Conservation (phyloP, 1,139 yeast species). For the Sugiyamaella japonica region DNA sequence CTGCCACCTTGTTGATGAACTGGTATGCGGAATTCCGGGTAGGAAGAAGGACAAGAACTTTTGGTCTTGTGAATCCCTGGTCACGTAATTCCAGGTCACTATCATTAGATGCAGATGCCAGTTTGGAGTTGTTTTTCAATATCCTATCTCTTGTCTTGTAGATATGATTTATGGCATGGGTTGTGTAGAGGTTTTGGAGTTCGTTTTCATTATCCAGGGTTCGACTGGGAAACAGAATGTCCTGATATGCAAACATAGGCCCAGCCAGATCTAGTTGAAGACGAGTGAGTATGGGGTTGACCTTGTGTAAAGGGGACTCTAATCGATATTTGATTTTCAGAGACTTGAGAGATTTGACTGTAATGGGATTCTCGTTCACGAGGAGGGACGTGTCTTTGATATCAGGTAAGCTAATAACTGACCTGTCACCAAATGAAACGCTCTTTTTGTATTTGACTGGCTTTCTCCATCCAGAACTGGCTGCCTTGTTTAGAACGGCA, state of each 20-base stretch:
- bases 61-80: slow-evolving; percentile 95
- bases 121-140: slow-evolving; percentile 67
- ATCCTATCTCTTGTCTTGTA: slow-evolving; percentile 82
- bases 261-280: slow-evolving; percentile 50
- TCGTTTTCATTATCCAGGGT: slow-evolving; percentile 45
- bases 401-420: slow-evolving; percentile 14
- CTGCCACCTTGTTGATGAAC: slow-evolving; percentile 62
- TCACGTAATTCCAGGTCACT: slow-evolving; percentile 65
- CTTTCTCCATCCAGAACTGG: slow-evolving; percentile 10
- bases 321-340: slow-evolving; percentile 36
- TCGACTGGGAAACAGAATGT: slow-evolving; percentile 64
- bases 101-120: slow-evolving; percentile 43
- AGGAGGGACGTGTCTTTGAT: slow-evolving; percentile 9
- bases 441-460: slow-evolving; percentile 12
- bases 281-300: slow-evolving; percentile 37
- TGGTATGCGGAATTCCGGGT: slow-evolving; percentile 78
- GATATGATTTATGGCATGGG: slow-evolving; percentile 81
- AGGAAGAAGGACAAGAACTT: slow-evolving; percentile 78
- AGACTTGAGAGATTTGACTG: slow-evolving; percentile 12
- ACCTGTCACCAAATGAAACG: slow-evolving; percentile 15
- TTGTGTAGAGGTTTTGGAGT: slow-evolving; percentile 61
- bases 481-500: slow-evolving; percentile 37
- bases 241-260: slow-evolving; percentile 72
- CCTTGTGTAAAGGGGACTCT: slow-evolving; percentile 30
- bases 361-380: slow-evolving; percentile 8